These are phyloP conservation scores for Neurospora sp. DNA, from an alignment of 495 filamentous ascomycete species.

Conservation along the genomic window DNA sequence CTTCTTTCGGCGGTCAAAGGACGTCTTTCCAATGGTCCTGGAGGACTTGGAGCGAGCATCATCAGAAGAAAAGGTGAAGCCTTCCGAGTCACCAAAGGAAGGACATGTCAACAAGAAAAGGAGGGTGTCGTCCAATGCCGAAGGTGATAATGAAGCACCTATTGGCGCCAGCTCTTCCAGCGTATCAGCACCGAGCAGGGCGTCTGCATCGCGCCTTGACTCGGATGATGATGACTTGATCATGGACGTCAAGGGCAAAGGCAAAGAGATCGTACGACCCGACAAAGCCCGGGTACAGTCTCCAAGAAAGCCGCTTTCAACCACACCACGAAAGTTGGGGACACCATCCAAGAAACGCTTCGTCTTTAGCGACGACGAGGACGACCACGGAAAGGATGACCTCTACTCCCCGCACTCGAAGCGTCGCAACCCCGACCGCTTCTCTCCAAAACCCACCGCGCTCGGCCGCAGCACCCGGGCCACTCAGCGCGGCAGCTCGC, in stretches of 20 bases:
- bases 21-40: slow-evolving; percentile 50
- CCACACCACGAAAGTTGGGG: not conserved
- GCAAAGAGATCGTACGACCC: slow-evolving; percentile 14
- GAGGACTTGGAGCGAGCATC: slow-evolving; percentile 41
- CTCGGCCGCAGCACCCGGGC: not conserved
- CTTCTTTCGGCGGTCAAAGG: slow-evolving; percentile 58
- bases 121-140: slow-evolving; percentile 7
- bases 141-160: slow-evolving; percentile 24
- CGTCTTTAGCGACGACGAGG: not conserved
- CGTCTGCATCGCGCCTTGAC: not conserved
- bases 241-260: slow-evolving; percentile 24
- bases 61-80: slow-evolving; percentile 21
- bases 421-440: not conserved
- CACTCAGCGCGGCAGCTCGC: not conserved
- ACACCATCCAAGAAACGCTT: not conserved
- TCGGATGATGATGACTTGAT: slow-evolving; percentile 16
- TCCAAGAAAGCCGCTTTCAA: not conserved
- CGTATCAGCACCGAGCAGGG: not conserved
- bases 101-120: slow-evolving; percentile 7
- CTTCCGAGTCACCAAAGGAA: not conserved
- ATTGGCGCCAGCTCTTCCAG: not conserved
- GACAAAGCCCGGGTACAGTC: not conserved
- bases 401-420: not conserved
- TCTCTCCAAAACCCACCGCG: not conserved
- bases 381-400: not conserved